Evolutionary conservation across 73 alveolate genomes (phyloP).

Genomic region (Durusdinium trenchii): DNA sequence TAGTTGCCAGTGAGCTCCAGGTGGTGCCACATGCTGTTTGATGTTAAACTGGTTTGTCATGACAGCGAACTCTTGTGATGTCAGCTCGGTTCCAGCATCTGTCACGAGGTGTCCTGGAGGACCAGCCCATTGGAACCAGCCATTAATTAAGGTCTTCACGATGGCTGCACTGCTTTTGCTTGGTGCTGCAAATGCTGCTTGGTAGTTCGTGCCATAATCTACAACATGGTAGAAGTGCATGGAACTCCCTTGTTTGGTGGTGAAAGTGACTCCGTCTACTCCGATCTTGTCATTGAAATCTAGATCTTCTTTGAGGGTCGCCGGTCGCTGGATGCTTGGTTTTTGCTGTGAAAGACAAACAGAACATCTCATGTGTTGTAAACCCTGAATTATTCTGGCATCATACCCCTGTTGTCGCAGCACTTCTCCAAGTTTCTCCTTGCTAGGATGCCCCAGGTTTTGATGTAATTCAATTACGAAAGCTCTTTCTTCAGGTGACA

Average conservation of each 20-base stretch:
- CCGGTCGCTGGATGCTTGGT: neutral
- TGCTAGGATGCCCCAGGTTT: neutral
- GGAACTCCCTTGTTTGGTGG: neutral
- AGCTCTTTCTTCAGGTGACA: neutral
- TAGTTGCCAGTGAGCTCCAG: neutral
- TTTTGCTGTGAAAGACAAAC: neutral
- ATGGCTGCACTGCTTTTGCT: neutral
- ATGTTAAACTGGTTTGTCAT: neutral
- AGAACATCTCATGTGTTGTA: neutral
- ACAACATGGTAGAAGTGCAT: neutral
- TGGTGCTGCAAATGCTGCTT: neutral
- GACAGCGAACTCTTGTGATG: neutral
- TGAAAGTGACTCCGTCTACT: neutral
- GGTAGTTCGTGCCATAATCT: neutral
- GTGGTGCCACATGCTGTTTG: neutral
- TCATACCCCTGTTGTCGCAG: neutral
- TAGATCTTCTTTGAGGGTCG: neutral
- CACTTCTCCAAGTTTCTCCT: neutral
- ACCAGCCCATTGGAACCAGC: constrained; percentile 20
- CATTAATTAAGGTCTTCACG: neutral
- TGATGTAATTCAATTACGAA: neutral
- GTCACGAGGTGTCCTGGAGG: neutral
- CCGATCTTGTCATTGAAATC: neutral
- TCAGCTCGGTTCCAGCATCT: neutral
- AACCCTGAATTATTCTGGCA: neutral